Percentiles rank a stretch among this genome's conserved stretches.
Evolutionary conservation across 306 rosid genomes (phyloP).

Genomic region (Geum urbanum): DNA sequence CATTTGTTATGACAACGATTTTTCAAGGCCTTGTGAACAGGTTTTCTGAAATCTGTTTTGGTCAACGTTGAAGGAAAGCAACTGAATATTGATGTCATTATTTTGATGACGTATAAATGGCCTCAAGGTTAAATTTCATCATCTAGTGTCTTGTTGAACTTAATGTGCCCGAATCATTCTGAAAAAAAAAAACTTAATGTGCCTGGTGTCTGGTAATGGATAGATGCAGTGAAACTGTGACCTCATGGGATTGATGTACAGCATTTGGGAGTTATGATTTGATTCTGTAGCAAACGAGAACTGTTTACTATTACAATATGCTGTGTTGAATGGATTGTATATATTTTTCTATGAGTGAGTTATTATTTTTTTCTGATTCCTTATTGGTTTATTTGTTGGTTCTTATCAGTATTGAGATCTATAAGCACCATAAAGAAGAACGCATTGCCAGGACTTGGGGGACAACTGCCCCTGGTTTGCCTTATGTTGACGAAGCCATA

Average conservation of each 20-base stretch:
- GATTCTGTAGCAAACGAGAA: no score
- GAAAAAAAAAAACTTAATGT: background rate
- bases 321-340: background rate
- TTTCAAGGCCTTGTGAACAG: background rate
- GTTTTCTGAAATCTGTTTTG: background rate
- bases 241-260: background rate
- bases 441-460: conserved; percentile 97
- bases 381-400: conserved; percentile 20
- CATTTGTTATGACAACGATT: background rate
- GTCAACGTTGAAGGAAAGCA: background rate
- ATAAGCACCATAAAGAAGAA: conserved; percentile 94
- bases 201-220: background rate
- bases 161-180: background rate
- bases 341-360: background rate
- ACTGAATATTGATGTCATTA: background rate
- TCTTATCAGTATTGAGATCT: conserved; percentile 77
- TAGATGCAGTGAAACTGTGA: background rate
- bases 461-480: conserved; percentile 80
- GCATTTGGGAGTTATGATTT: background rate
- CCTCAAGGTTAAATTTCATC: background rate
- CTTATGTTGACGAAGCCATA: conserved; percentile 84
- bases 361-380: conserved; percentile 13
- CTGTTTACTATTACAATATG: background rate
- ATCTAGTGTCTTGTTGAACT: background rate
- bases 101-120: background rate